Conservation (phyloP, 2,329 filamentous ascomycete species). For the Parafenestella ontariensis region DNA sequence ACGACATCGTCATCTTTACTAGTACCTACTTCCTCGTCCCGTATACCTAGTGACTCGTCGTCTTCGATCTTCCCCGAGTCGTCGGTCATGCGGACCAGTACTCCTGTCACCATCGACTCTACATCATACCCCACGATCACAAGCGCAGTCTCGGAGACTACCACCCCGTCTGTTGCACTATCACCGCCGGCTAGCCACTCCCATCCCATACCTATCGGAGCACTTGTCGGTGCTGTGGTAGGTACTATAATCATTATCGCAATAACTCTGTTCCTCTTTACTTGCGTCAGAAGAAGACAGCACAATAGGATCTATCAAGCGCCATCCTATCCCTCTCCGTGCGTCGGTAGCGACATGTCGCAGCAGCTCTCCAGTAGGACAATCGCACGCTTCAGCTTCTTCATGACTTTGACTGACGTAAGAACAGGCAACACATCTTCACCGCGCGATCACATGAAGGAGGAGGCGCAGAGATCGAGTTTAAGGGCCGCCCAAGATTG, state of each 20-base stretch:
- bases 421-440: slow-evolving; percentile 1
- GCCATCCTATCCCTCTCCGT: slow-evolving; percentile 31
- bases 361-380: slow-evolving; percentile 11
- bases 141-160: background rate
- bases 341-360: slow-evolving; percentile 34
- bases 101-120: too few species aligned
- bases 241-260: slow-evolving; percentile 25
- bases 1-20: too few species aligned
- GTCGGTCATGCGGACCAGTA: too few species aligned
- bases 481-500: slow-evolving; percentile 15
- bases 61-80: too few species aligned
- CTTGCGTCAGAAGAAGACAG: slow-evolving; percentile 18
- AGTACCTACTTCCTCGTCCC: too few species aligned
- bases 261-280: slow-evolving; percentile 10
- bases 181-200: background rate
- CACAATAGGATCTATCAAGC: slow-evolving; percentile 27
- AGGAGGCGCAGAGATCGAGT: background rate
- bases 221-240: slow-evolving; percentile 32
- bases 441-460: slow-evolving; percentile 2
- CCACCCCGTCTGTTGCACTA: background rate
- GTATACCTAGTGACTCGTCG: too few species aligned
- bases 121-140: slow-evolving; percentile 4
- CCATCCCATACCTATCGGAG: slow-evolving; percentile 13
- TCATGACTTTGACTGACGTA: background rate
- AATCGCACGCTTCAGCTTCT: background rate